Conservation (phyloP, 192 early-diverging fungal species). For the Podochytrium sp. region DNA sequence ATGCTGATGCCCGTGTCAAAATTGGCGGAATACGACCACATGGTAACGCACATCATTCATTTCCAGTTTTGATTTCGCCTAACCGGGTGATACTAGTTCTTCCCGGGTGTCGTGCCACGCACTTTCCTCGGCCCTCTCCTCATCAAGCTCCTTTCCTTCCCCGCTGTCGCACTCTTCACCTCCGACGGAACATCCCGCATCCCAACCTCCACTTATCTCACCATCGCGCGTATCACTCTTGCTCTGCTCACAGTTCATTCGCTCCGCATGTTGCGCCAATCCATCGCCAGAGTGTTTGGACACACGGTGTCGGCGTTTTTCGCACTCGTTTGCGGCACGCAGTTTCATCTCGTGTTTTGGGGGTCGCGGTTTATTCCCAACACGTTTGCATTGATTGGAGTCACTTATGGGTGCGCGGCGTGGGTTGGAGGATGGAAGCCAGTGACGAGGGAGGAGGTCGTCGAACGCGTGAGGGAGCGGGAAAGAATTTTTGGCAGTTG, state of each 20-base stretch:
- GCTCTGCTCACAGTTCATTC: slow-evolving; percentile 36
- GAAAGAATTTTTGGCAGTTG: slow-evolving; percentile 29
- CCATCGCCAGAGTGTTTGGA: slow-evolving; percentile 65
- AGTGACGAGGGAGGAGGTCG: slow-evolving; percentile 16
- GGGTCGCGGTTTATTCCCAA: slow-evolving; percentile 86
- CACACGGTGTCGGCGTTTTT: slow-evolving; percentile 51
- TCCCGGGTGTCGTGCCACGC: slow-evolving; percentile 94
- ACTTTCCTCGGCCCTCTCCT: slow-evolving; percentile 85
- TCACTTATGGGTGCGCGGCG: slow-evolving; percentile 38
- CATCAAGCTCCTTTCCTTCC: slow-evolving; percentile 42
- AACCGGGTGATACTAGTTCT: slow-evolving; percentile 34
- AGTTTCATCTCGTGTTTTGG: slow-evolving; percentile 94
- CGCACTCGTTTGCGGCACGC: slow-evolving; percentile 58
- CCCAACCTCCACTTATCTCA: slow-evolving; percentile 1
- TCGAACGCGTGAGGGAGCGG: not conserved
- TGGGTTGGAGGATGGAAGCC: slow-evolving; percentile 22
- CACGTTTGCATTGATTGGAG: slow-evolving; percentile 76
- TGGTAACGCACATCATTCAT: slow-evolving; percentile 39
- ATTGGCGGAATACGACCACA: slow-evolving; percentile 73
- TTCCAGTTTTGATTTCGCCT: not conserved
- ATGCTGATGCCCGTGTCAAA: slow-evolving; percentile 48
- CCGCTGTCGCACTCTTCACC: slow-evolving; percentile 3
- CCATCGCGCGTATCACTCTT: slow-evolving; percentile 10
- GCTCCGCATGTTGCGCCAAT: slow-evolving; percentile 55
- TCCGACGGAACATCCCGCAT: not conserved